Evolutionary conservation across 768 basidiomycete species (phyloP), one percentile per base, ranked within the genome.

Genomic region (Mycena vulgaris): DNA sequence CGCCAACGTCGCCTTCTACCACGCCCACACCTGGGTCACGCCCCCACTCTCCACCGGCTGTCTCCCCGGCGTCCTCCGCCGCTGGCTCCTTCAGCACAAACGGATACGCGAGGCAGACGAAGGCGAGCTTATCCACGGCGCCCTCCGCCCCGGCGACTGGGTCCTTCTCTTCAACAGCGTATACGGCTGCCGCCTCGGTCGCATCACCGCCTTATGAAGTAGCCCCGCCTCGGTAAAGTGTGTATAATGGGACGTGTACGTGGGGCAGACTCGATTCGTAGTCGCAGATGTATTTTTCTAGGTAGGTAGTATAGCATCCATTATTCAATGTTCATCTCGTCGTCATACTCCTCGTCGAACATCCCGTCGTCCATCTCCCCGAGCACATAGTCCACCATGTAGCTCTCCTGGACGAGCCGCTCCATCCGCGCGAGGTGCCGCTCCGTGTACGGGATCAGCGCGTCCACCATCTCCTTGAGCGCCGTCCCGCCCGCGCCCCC

Each of bases 401-500:
- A 99, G 78, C 95, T 98, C 76, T 99, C 98, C 83, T 98, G 95
- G 35, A 98, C 89, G 63, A 98, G 82, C 77, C 90, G 89, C 67
- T 97, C 95, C 79, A 96, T 88, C 74, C 97, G 85, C 40, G 91
- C 82, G 48, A 97, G 88, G 82, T 99, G 98, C 59, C 98, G 88
- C 78, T 97, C 95, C 11, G 97, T 97, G 78, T 99, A 99, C 14
- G 98, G 96, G 58, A 98, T 89, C 63, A 98, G 83, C 5, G 90
- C 93, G 52, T 96, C 95, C 14, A 98, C 81, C 62, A 97, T 80
- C 60, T 98, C 95, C 75, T 90, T 90, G 58, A 94, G 78, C 33
- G 83, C 83, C 28, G 82, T 74, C 63, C 64, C 62, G 3, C 71
- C 72, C 75, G 75, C 57, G 64, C 27, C 60, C 23, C 17, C 64